Evolutionary conservation across 2,329 filamentous ascomycete genomes (phyloP).

Genomic region (Claviceps pazoutovae): DNA sequence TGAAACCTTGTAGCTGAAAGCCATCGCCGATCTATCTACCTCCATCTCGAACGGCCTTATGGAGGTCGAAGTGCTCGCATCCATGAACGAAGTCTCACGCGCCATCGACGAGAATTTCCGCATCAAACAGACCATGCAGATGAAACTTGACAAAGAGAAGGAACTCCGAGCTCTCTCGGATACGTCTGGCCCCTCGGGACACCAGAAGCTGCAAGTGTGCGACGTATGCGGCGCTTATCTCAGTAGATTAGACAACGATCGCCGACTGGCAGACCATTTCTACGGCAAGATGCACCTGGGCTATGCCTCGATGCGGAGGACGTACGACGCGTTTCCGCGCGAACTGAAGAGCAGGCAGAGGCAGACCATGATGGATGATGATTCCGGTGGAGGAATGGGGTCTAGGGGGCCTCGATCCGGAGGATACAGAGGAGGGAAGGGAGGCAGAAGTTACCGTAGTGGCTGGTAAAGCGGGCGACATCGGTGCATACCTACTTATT

Average conservation of each 20-base stretch:
- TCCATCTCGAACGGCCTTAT: slow-evolving; percentile 71
- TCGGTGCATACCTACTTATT: neutral
- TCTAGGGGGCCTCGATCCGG: slow-evolving; percentile 39
- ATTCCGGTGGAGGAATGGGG: slow-evolving; percentile 19
- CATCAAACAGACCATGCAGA: slow-evolving; percentile 63
- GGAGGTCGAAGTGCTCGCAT: slow-evolving; percentile 75
- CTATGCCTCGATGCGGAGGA: slow-evolving; percentile 96
- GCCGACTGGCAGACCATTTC: slow-evolving; percentile 88
- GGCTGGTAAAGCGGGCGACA: slow-evolving; percentile 24
- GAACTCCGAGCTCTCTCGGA: slow-evolving; percentile 85
- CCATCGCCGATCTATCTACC: slow-evolving; percentile 66
- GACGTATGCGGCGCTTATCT: slow-evolving; percentile 96
- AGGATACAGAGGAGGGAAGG: slow-evolving; percentile 37
- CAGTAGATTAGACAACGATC: slow-evolving; percentile 82
- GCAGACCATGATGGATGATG: slow-evolving; percentile 32
- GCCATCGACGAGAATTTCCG: slow-evolving; percentile 83
- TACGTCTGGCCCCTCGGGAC: slow-evolving; percentile 81
- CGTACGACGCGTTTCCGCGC: slow-evolving; percentile 72
- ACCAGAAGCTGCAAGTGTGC: slow-evolving; percentile 97
- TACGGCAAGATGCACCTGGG: slow-evolving; percentile 99
- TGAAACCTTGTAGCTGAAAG: slow-evolving; percentile 43
- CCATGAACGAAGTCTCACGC: slow-evolving; percentile 64
- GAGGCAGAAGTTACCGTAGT: slow-evolving; percentile 36
- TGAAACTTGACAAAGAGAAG: slow-evolving; percentile 71
- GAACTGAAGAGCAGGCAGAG: slow-evolving; percentile 64